phyloP scores from a whole-genome alignment of 2,329 filamentous ascomycete species.

The Neofusicoccum parvum region DNA sequence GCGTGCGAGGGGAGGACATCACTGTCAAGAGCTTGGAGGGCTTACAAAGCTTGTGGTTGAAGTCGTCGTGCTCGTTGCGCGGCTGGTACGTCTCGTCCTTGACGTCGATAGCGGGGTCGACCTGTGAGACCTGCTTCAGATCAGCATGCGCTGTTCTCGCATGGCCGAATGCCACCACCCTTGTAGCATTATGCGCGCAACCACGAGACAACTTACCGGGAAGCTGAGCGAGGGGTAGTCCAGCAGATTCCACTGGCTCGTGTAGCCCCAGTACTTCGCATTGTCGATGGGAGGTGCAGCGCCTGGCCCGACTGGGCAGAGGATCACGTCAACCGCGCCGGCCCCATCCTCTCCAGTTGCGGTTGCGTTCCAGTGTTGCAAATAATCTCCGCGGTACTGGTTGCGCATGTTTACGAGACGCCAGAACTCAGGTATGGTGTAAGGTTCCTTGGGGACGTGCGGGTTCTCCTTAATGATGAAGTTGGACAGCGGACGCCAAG shows the following conservation, averaged over 20 bases:
- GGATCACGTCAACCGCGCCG: constrained; percentile 59
- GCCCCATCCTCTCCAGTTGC: constrained; percentile 28
- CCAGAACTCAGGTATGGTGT: constrained; percentile 45
- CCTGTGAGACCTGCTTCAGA: constrained; percentile 29
- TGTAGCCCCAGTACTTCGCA: constrained; percentile 66
- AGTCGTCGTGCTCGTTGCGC: constrained; percentile 51
- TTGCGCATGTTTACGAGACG: constrained; percentile 46
- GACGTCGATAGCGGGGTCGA: constrained; percentile 46
- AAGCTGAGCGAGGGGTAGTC: constrained; percentile 67
- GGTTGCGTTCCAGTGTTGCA: constrained; percentile 49
- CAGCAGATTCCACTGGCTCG: constrained; percentile 67
- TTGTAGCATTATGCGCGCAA: neutral
- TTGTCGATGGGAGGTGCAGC: constrained; percentile 57
- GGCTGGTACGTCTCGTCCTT: constrained; percentile 40
- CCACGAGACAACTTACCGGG: constrained; percentile 47
- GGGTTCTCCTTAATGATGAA: constrained; percentile 62
- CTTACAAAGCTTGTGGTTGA: constrained; percentile 52
- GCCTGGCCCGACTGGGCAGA: constrained; percentile 61
- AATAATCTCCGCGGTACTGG: constrained; percentile 48
- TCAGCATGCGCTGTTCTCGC: constrained; percentile 9
- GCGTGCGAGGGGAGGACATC: neutral
- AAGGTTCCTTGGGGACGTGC: constrained; percentile 34
- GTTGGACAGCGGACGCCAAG: constrained; percentile 59
- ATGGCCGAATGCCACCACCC: neutral
- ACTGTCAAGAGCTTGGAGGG: constrained; percentile 7